Base-by-base conservation (phyloP, 2,329 filamentous ascomycete species). In the Harringtonia lauricola region DNA sequence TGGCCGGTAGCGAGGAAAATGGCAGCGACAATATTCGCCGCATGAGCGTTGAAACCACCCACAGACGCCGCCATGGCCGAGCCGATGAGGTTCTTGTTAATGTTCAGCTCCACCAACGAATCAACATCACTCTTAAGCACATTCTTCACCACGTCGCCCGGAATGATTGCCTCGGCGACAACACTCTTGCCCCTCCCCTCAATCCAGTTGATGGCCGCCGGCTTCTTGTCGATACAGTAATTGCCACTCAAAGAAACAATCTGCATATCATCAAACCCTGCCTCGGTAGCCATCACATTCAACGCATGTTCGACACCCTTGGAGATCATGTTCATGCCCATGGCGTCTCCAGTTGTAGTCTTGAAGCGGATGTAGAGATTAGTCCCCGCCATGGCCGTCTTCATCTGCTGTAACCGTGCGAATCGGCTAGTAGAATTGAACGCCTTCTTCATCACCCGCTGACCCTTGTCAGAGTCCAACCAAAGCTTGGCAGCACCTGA, bases 271-370 rank as follows among this genome's bases (percentile, higher is more conserved):
- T 94, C 84, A 58, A 98, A 98, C 31, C 90, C 89, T 51, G 76
- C 80, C 53, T 95, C 89, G 31, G 69, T 83, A 12, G 77, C 70
- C 92, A 98, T 98, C 55, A 95, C 78, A 43, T 75, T 75, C 13
- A 98, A 76, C 6, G 92, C 89, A 60, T 95, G 83, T 68, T 98
- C 92, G 34, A 95, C 90, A 59, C 92, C 92, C 73, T 98, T 98
- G 52, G 89, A 95, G 51, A 98, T 98, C 92, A 98, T 98, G 73
- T 98, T 98, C 92, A 98, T 98, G 51, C 92, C 92, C 92, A 98
- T 98, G 47, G 92, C 92, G 59, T 98, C 92, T 55, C 92, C 92
- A 8, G 92, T 98, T 1, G 89, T 96, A 1, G 92, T 95, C 76
- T 95, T 95, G 79, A 98, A 98, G 22, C 92, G 86, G 51, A 96